Percentiles rank a stretch among this genome's conserved stretches.
These are phyloP conservation scores for Phytopythium mirpurense DNA, from an alignment of 352 stramenopile species.

Conservation along the genomic window DNA sequence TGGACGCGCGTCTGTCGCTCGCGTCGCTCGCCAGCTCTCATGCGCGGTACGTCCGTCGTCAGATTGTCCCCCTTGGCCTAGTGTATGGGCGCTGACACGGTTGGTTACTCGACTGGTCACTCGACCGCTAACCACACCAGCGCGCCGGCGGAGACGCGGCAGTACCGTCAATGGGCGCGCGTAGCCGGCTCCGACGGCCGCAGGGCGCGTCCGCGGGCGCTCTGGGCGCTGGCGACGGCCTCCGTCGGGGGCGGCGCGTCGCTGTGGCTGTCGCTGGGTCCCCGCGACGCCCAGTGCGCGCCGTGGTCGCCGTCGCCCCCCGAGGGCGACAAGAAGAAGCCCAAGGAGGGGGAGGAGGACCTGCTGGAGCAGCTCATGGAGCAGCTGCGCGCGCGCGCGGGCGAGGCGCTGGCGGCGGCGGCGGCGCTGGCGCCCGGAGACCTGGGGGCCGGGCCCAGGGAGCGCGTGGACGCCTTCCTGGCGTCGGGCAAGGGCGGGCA, in stretches of 20 bases:
- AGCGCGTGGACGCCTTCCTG: slow-evolving; percentile 56
- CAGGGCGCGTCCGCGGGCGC: not conserved
- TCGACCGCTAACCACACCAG: too few relatives aligned
- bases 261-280: slow-evolving; percentile 1
- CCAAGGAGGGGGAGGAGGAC: slow-evolving; percentile 27
- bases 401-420: slow-evolving; percentile 28
- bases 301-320: slow-evolving; percentile 14
- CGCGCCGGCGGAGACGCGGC: not conserved
- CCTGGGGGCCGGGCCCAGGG: slow-evolving; percentile 33
- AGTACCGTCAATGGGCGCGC: not conserved
- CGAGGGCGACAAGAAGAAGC: slow-evolving; percentile 20
- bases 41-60: not conserved
- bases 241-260: not conserved
- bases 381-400: slow-evolving; percentile 41
- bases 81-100: too few relatives aligned
- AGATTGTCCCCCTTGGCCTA: too few relatives aligned
- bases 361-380: slow-evolving; percentile 54
- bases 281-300: slow-evolving; percentile 14
- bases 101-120: too few relatives aligned
- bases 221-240: slow-evolving; percentile 3
- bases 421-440: slow-evolving; percentile 36
- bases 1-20: not conserved
- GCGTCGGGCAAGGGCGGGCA: slow-evolving; percentile 65
- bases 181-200: not conserved
- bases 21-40: not conserved